Evolutionary conservation across 2,329 filamentous ascomycete species (phyloP), one percentile per base, ranked within the genome.

Genomic region (Apiospora pterosperma): DNA sequence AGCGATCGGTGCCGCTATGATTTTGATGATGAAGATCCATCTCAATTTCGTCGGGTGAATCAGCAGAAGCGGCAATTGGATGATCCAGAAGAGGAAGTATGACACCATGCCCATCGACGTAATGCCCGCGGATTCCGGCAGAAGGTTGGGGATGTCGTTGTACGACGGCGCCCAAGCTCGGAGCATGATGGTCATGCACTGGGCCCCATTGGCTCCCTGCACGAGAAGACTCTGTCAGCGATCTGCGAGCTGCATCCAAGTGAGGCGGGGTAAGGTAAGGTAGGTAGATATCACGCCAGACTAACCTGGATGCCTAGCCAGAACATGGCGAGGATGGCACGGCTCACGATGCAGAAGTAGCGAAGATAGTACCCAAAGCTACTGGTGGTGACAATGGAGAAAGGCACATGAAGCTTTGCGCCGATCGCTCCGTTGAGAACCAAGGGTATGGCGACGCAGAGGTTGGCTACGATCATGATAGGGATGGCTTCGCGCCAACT

Each of bases 141-240:
- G 81, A 36, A 78, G 76, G 67, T 89, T 88, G 5, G 79, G 77
- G 41, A 88, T 80, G 6, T 80, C 78, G 8, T 81, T 75, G 67
- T 86, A 88, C 3, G 81, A 84, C 0, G 86, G 86, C 79, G 85
- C 87, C 69, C 80, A 81, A n/a, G 80, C 77, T 16, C 71, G 73
- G 14, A 82, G 72, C 73, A 82, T 80, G 65, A 79, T 75, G 6
- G 76, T 77, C 25, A 80, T 72, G 67, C 75, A 77, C 64, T 87
- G 85, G 0, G 84, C 87, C 0, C 88, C 87, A 65, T 88, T 88
- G 65, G 85, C 84, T 28, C 84, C 84, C 69, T 90, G 84, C 25
- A 39, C 21, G 5, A 52, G 12, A 14, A 16, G 5, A 8, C n/a
- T 6, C 28, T 55, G 28, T 55, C 25, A 55, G 48, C 48, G 10